phyloP scores from a whole-genome alignment of 2,329 filamentous ascomycete species.

The Paracoccidioides brasiliensis region DNA sequence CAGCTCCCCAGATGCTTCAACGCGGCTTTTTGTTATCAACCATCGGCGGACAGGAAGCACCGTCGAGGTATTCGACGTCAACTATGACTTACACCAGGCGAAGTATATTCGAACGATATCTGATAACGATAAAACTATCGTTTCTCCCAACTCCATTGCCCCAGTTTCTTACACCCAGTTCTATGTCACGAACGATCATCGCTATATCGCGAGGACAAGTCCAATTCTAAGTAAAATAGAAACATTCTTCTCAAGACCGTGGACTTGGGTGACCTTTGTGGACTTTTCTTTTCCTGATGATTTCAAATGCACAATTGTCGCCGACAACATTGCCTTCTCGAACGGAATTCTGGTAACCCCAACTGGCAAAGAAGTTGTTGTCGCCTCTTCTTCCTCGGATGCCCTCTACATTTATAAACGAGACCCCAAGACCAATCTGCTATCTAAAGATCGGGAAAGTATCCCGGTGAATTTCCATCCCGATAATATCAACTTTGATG shows the following conservation, averaged over 20 bases:
- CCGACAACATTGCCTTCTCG: constrained; percentile 9
- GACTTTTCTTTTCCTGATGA: constrained; percentile 5
- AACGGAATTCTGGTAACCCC: constrained; percentile 11
- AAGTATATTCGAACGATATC: constrained; percentile 8
- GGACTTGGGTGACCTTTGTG: constrained; percentile 11
- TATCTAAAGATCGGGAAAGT: constrained; percentile 7
- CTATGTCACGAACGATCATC: constrained; percentile 12
- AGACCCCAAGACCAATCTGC: constrained; percentile 7
- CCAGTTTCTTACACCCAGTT: constrained; percentile 11
- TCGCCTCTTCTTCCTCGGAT: constrained; percentile 8
- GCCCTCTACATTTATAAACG: constrained; percentile 10
- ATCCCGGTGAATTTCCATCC: constrained; percentile 10
- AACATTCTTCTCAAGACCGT: constrained; percentile 6
- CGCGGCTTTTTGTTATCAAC: constrained; percentile 11
- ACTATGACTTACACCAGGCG: constrained; percentile 10
- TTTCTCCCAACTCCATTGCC: constrained; percentile 10
- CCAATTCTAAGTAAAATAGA: constrained; percentile 9
- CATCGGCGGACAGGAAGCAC: constrained; percentile 7
- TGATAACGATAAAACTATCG: constrained; percentile 8
- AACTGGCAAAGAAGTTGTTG: constrained; percentile 10
- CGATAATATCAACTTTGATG: constrained; percentile 10
- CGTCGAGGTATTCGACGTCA: constrained; percentile 11
- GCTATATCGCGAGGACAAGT: constrained; percentile 6
- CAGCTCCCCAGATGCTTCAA: constrained; percentile 1
- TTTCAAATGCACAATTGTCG: constrained; percentile 7